These are phyloP conservation scores for Pulveroboletus sp. DNA, from an alignment of 768 basidiomycete genomes.

Conservation along the genomic window DNA sequence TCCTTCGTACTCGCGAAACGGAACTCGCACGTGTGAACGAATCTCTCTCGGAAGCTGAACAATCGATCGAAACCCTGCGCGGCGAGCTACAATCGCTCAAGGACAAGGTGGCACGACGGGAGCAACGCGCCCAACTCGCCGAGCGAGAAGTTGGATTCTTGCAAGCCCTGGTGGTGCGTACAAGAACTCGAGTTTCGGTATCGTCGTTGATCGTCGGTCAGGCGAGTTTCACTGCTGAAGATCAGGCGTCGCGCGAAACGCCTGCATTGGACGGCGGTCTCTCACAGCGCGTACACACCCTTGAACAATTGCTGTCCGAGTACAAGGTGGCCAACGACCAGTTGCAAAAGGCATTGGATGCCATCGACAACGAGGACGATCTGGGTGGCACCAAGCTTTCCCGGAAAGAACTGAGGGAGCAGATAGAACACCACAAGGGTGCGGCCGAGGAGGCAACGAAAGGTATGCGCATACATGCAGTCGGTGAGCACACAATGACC, in stretches of 20 bases:
- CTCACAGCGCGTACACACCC: constrained; percentile 45
- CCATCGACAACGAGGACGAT: constrained; percentile 35
- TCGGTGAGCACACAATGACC: not conserved
- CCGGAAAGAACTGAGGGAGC: constrained; percentile 38
- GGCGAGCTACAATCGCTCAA: constrained; percentile 37
- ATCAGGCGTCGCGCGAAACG: constrained; percentile 34
- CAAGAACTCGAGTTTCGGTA: not conserved
- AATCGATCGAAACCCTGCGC: constrained; percentile 33
- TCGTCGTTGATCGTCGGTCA: constrained; percentile 20
- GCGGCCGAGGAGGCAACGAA: constrained; percentile 37
- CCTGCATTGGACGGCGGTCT: constrained; percentile 30
- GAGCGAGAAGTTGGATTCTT: constrained; percentile 68
- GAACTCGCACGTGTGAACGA: constrained; percentile 43
- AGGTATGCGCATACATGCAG: constrained; percentile 31
- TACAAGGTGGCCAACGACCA: constrained; percentile 49
- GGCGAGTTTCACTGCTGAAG: constrained; percentile 65
- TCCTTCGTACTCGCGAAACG: constrained; percentile 50
- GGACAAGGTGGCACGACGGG: constrained; percentile 36
- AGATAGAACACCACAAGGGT: constrained; percentile 36
- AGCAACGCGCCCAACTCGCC: constrained; percentile 38
- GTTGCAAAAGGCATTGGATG: constrained; percentile 48
- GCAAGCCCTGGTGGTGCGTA: constrained; percentile 62
- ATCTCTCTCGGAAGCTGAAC: constrained; percentile 35
- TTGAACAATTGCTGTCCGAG: constrained; percentile 51
- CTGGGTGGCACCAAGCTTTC: constrained; percentile 19